These are phyloP conservation scores for Davidsoniella australis DNA, from an alignment of 2,329 filamentous ascomycete genomes.

Conservation along the genomic window DNA sequence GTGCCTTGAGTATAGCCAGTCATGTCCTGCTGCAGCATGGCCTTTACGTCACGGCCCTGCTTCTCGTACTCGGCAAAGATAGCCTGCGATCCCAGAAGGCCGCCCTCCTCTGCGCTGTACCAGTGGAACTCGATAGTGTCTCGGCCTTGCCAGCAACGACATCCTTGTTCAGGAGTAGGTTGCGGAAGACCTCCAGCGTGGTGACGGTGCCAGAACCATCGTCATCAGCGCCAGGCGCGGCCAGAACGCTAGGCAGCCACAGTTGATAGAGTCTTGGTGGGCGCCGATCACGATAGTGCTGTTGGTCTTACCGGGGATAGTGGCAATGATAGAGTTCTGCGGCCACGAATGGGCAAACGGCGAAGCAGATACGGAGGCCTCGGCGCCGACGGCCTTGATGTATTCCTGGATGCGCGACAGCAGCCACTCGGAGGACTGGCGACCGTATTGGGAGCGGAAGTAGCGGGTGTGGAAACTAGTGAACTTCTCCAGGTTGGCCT, in stretches of 20 bases:
- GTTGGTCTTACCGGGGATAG: slow-evolving; percentile 70
- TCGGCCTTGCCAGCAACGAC: slow-evolving; percentile 53
- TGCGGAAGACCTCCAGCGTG: slow-evolving; percentile 77
- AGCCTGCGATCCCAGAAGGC: slow-evolving; percentile 72
- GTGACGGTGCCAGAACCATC: slow-evolving; percentile 88
- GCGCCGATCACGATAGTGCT: slow-evolving; percentile 77
- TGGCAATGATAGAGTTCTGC: slow-evolving; percentile 81
- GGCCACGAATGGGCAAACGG: slow-evolving; percentile 73
- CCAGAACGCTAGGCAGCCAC: slow-evolving; percentile 66
- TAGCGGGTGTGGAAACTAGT: slow-evolving; percentile 69
- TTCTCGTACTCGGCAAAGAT: slow-evolving; percentile 73
- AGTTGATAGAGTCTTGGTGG: slow-evolving; percentile 93
- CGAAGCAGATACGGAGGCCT: slow-evolving; percentile 47
- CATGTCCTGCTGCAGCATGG: slow-evolving; percentile 98
- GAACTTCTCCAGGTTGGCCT: slow-evolving; percentile 59
- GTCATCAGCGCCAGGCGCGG: slow-evolving; percentile 86
- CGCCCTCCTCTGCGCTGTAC: slow-evolving; percentile 84
- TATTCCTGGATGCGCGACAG: slow-evolving; percentile 56
- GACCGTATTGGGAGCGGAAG: slow-evolving; percentile 63
- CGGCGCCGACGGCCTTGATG: slow-evolving; percentile 53
- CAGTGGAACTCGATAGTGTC: slow-evolving; percentile 91
- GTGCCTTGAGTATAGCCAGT: slow-evolving; percentile 77
- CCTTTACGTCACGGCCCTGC: slow-evolving; percentile 59
- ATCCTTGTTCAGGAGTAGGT: slow-evolving; percentile 55
- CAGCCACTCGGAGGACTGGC: slow-evolving; percentile 77